Evolutionary conservation across 345 rosid species (phyloP).

Genomic region (Hypericum androsaemum): DNA sequence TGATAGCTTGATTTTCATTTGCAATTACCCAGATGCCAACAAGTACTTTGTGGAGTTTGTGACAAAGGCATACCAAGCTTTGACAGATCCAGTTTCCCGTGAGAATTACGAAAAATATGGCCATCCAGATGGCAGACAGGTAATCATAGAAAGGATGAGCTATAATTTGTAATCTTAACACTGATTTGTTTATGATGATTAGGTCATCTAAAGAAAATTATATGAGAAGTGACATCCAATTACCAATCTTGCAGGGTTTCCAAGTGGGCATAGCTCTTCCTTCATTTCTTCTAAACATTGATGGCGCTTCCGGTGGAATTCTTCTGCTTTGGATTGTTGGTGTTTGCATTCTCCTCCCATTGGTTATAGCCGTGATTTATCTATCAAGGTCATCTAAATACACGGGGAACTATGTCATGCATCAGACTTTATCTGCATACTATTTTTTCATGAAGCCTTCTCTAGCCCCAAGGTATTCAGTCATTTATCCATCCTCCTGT

Average conservation of each 20-base stretch:
- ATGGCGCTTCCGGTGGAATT: conserved; percentile 95
- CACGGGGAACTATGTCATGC: conserved; percentile 97
- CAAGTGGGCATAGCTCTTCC: conserved; percentile 99
- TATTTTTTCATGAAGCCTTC: conserved; percentile 93
- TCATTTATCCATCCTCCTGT: neutral
- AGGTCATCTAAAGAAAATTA: neutral
- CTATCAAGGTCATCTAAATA: conserved; percentile 95
- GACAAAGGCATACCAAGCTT: conserved; percentile 94
- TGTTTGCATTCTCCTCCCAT: conserved; percentile 86
- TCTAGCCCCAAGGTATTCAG: conserved; percentile 81
- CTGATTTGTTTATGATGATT: neutral
- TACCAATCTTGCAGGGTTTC: conserved; percentile 58
- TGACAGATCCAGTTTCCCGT: conserved; percentile 83
- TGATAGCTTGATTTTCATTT: conserved; percentile 8
- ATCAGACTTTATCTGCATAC: conserved; percentile 81
- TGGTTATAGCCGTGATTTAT: conserved; percentile 88
- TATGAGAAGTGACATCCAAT: conserved; percentile 12
- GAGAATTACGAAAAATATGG: conserved; percentile 98
- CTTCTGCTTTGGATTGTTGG: conserved; percentile 97
- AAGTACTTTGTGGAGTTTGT: conserved; percentile 78
- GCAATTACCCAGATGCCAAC: conserved; percentile 57
- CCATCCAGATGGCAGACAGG: conserved; percentile 99
- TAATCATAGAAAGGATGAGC: conserved; percentile 7
- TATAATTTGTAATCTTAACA: too few relatives aligned
- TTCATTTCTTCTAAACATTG: conserved; percentile 78